Percentiles rank a stretch among this genome's conserved stretches.
Conservation (phyloP, 257 asterid genomes). For the Solanum pennellii region DNA sequence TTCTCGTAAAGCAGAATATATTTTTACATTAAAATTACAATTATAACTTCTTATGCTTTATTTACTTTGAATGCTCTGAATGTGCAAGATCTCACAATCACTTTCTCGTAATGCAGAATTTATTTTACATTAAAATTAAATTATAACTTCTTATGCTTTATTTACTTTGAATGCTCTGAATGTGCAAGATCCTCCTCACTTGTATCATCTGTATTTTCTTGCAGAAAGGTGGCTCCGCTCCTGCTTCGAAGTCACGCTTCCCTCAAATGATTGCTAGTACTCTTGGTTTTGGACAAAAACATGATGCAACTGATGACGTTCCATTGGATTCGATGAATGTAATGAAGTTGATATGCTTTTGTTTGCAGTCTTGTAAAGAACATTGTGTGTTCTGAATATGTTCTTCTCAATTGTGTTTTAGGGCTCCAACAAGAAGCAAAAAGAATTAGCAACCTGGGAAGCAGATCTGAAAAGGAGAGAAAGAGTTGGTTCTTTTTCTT, state of each 20-base stretch:
- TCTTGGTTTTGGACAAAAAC: conserved; percentile 90
- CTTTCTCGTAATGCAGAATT: too few species aligned
- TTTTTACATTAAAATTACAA: too few species aligned
- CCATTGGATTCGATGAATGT: conserved; percentile 81
- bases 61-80: too few species aligned
- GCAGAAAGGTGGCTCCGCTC: conserved; percentile 61
- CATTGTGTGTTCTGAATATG: neutral
- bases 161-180: neutral
- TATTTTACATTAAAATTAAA: too few species aligned
- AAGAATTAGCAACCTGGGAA: conserved; percentile 79
- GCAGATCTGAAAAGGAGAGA: conserved; percentile 80
- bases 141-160: too few species aligned
- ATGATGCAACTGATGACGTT: conserved; percentile 90
- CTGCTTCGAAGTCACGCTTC: conserved; percentile 64
- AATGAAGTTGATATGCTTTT: conserved; percentile 9
- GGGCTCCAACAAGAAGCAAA: conserved; percentile 69
- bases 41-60: too few species aligned
- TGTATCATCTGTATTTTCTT: neutral
- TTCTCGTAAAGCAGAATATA: too few species aligned
- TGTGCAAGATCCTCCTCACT: neutral
- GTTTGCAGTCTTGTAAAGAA: neutral
- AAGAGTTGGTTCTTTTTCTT: conserved; percentile 39
- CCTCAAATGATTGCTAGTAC: conserved; percentile 75
- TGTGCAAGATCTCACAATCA: too few species aligned
- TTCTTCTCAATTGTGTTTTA: conserved; percentile 22